phyloP scores from a whole-genome alignment of 2,329 filamentous ascomycete species.

The Paecilomyces formosus region DNA sequence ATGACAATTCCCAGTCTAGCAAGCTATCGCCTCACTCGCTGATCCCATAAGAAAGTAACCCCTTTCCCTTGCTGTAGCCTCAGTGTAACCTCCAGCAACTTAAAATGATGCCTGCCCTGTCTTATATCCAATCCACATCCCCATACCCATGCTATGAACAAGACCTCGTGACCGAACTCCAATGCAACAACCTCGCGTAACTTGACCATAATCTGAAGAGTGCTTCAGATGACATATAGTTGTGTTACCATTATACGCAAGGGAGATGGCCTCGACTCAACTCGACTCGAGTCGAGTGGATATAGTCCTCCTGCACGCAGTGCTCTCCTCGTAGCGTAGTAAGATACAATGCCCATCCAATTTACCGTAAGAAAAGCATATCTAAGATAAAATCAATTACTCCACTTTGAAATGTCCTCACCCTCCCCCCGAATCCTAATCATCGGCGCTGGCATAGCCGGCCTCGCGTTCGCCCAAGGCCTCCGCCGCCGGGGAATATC shows the following conservation, averaged over 20 bases:
- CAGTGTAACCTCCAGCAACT: neutral
- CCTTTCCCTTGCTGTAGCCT: neutral
- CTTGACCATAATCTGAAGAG: neutral
- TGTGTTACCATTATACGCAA: neutral
- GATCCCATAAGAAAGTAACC: neutral
- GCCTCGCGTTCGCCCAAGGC: conserved; percentile 23
- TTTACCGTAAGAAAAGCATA: too few species aligned
- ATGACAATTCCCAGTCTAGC: neutral
- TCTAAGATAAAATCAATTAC: neutral
- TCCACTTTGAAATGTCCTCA: neutral
- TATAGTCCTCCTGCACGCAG: too few species aligned
- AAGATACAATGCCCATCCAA: too few species aligned
- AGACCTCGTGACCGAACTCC: neutral
- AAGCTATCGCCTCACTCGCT: neutral
- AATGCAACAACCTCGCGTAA: neutral
- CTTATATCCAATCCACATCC: neutral
- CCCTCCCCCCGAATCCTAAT: conserved; percentile 14
- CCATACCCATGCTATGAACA: neutral
- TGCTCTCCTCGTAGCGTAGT: too few species aligned
- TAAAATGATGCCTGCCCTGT: neutral
- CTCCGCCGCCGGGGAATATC: conserved; percentile 18
- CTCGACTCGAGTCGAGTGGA: neutral
- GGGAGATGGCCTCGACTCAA: neutral
- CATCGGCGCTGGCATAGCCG: conserved; percentile 23
- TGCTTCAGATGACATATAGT: neutral